phyloP scores from a whole-genome alignment of 345 rosid genomes.

The Eucalyptus erythrocorys region DNA sequence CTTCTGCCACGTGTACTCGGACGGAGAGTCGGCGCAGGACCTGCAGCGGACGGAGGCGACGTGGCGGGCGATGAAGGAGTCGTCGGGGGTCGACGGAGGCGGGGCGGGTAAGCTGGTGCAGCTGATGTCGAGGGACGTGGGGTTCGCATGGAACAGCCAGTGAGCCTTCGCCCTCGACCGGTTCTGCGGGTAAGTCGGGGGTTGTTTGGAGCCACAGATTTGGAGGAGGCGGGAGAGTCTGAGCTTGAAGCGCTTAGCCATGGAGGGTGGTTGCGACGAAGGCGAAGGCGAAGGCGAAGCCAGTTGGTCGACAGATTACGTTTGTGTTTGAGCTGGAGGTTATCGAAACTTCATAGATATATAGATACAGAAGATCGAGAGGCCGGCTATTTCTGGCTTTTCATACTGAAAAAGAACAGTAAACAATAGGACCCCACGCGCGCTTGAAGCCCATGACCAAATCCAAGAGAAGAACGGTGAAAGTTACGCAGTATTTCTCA shows the following conservation, averaged over 20 bases:
- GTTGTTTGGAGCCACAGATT: constrained; percentile 21
- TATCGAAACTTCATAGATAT: not conserved
- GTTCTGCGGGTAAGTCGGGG: not conserved
- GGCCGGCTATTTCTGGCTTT: not conserved
- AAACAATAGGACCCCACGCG: not conserved
- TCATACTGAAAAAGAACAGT: not conserved
- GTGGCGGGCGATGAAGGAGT: not conserved
- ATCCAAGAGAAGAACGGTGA: not conserved
- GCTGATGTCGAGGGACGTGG: constrained; percentile 1
- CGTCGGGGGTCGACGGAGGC: constrained; percentile 28
- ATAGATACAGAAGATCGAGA: not conserved
- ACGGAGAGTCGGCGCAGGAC: not conserved
- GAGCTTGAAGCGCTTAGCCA: constrained; percentile 30
- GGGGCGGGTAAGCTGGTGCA: constrained; percentile 12
- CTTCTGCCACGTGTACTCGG: not conserved
- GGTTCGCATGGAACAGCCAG: constrained; percentile 6
- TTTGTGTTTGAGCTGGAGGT: not conserved
- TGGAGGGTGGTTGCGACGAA: not conserved
- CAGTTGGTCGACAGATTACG: not conserved
- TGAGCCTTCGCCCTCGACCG: not conserved
- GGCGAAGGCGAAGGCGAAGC: not conserved
- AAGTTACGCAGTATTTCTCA: not conserved
- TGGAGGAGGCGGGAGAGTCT: constrained; percentile 26
- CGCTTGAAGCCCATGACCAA: not conserved
- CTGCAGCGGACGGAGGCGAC: not conserved